Base-by-base conservation (phyloP, 2,329 filamentous ascomycete species). In the Cyclaneusma minus region DNA sequence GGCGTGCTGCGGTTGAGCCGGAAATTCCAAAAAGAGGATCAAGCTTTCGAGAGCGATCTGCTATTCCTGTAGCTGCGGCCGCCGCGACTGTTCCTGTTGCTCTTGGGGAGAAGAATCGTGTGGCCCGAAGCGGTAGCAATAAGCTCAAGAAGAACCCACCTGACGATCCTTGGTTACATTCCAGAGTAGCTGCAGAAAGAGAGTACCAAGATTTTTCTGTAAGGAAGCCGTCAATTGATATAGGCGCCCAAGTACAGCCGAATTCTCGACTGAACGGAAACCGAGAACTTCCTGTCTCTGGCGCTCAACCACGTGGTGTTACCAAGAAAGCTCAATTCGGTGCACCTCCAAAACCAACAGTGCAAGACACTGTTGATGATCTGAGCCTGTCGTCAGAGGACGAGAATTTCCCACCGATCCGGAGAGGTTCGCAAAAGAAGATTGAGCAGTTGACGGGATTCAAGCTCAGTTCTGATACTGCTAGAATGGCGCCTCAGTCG, bases 21-120 rank as follows among this genome's bases (percentile, higher is more conserved):
- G 29, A 30, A 6, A 13, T 14, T 6, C 13, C 7, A 22, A 16
- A 63, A 41, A 60, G 66, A 25, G 67, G 68, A 27, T 41, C 68
- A 21, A 74, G 68, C 45, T 68, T 69, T 45, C 63, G 66, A n/a
- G 68, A 73, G 35, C 60, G 65, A 27, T 56, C 67, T 5, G 56
- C 52, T 3, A 55, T 53, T 25, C 40, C 41, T 33, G 31, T 32
- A 7, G 33, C 32, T 16, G 32, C 30, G 7, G 35, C 21, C 7
- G 27, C 28, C 12, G 29, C 23, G 14, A 35, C 27, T 20, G 31
- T 31, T 12, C 29, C 19, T 10, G 16, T 25, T 4, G 30, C 27
- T 8, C 26, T 21, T 12, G 55, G 55, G 25, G 57, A 62, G 12
- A 37, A 54, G 21, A 45, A 48, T 10, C n/a, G n/a, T 31, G 36